Evolutionary conservation across 1,139 yeast genomes (phyloP), one percentile per base, ranked within the genome.

Genomic region (Pichia sp.): DNA sequence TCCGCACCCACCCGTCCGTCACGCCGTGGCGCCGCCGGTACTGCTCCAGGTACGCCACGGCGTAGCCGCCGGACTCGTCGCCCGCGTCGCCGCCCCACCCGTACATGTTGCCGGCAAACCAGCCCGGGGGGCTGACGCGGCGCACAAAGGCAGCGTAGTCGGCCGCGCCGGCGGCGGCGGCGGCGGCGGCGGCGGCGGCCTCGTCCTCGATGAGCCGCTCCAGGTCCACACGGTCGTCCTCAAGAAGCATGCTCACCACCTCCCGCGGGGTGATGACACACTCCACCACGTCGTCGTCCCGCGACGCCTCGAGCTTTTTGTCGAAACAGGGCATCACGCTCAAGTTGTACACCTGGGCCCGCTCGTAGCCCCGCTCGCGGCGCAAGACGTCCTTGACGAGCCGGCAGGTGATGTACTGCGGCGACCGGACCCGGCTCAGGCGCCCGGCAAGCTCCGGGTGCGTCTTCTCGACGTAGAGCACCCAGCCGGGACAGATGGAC

Each of bases 281-380:
- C 69, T 93, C 97, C 8, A 93, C 98, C 63, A 90, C 97, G 8
- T 75, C 72, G 1, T 64, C 66, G 8, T 62, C 60, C 57, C 98
- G 75, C 2, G 97, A 92, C 42, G 97, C 95, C 71, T 93, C 99
- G 44, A 93, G 76, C 70, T 93, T 93, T 72, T 93, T 93, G 70
- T 93, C 99, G 68, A 93, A 93, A 64, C 98, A 93, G 1, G 99
- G 98, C 98, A 93, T 92, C 32, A 93, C 76, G 13, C 95, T 80
- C 57, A 93, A 72, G 68, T 92, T 97, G 66, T 89, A 95, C 0
- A 90, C 72, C 3, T 79, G 65, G 0, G 70, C 68, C 10, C 73
- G 67, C 16, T 62, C 66, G 54, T 68, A 70, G 36, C 63, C 67
- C 57, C 72, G 62, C 40, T 78, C 79, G 13, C 66, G 62, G 0